phyloP scores from a whole-genome alignment of 371 early-diverging fungal genomes.

The Mucor irregularis region DNA sequence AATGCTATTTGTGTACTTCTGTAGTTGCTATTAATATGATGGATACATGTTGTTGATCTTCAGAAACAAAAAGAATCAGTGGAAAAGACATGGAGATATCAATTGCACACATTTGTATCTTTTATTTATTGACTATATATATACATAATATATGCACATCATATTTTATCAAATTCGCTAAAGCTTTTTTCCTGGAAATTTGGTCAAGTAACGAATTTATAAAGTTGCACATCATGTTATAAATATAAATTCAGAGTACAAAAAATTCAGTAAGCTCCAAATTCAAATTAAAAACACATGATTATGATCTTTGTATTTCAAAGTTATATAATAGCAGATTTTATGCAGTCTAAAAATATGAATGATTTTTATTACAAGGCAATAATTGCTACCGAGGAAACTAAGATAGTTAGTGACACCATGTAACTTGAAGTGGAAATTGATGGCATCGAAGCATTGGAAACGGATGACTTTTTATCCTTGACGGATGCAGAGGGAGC shows the following conservation, averaged over 20 bases:
- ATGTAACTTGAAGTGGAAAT: background rate
- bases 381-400: background rate
- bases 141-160: no score
- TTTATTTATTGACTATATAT: no score
- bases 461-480: background rate
- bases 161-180: no score
- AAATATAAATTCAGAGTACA: background rate
- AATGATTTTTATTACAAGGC: background rate
- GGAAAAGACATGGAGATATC: no score
- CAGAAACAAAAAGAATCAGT: no score
- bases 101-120: no score
- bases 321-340: no score
- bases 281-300: background rate
- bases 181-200: no score
- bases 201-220: no score
- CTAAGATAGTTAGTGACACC: background rate
- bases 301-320: background rate
- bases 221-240: background rate
- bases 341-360: no score
- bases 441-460: background rate
- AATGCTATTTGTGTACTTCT: background rate
- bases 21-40: background rate
- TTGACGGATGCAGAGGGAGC: background rate
- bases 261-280: no score
- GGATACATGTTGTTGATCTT: background rate